Evolutionary conservation across 2,329 filamentous ascomycete species (phyloP).

Genomic region (Aspergillus piperis): DNA sequence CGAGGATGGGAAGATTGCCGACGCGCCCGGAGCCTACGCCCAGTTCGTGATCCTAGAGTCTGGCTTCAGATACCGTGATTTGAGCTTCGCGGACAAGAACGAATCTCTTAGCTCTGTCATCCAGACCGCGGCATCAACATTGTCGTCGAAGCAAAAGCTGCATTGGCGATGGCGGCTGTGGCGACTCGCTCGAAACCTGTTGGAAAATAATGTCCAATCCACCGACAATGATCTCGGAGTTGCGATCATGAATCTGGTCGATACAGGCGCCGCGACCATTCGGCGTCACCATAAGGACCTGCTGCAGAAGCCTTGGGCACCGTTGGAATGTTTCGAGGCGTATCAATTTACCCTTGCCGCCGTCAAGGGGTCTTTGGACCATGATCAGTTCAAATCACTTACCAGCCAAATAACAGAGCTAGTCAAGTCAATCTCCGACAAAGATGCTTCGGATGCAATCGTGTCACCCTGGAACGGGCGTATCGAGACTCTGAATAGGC

Average conservation of each 20-base stretch:
- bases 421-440: constrained; percentile 24
- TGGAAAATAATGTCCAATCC: constrained; percentile 32
- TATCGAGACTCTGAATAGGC: constrained; percentile 36
- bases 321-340: constrained; percentile 42
- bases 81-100: constrained; percentile 26
- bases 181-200: constrained; percentile 38
- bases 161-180: constrained; percentile 47
- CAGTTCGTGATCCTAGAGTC: constrained; percentile 41
- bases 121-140: constrained; percentile 29
- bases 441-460: constrained; percentile 29
- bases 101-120: constrained; percentile 28
- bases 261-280: constrained; percentile 32
- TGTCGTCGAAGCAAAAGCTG: constrained; percentile 33
- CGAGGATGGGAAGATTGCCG: constrained; percentile 30
- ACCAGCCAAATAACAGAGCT: constrained; percentile 30
- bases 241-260: constrained; percentile 26
- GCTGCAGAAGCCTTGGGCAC: constrained; percentile 25
- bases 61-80: constrained; percentile 30
- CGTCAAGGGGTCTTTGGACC: constrained; percentile 24
- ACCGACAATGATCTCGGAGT: constrained; percentile 23
- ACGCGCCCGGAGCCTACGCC: constrained; percentile 34
- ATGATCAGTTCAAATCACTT: constrained; percentile 27
- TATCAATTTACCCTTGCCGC: constrained; percentile 36
- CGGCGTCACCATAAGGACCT: constrained; percentile 32
- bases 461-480: constrained; percentile 41